A percentile compares a stretch with the other conserved stretches of the same genome.
These are phyloP conservation scores for Glomus cerebriforme DNA, from an alignment of 192 early-diverging fungal species.

Conservation along the genomic window DNA sequence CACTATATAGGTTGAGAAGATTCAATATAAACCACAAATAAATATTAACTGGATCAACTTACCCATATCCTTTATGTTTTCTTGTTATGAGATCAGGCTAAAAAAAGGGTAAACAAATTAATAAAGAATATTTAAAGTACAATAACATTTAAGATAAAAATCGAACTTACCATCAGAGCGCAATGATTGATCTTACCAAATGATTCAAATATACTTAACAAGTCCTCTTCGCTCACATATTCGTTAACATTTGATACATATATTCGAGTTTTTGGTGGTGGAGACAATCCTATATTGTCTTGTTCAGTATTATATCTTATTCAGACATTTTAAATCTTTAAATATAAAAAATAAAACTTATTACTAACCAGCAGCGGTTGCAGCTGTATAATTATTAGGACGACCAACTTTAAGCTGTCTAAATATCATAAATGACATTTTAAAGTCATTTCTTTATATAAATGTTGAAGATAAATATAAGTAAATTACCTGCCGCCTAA, in stretches of 20 bases:
- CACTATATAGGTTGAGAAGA: not conserved
- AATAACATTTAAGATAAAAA: not conserved
- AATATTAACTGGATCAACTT: conserved; percentile 34
- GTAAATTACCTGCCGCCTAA: conserved; percentile 70
- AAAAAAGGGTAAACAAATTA: not conserved
- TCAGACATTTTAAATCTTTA: not conserved
- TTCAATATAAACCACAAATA: not conserved
- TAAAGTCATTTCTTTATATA: not conserved
- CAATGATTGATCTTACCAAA: conserved; percentile 80
- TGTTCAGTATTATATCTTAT: conserved; percentile 8
- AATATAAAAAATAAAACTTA: not conserved
- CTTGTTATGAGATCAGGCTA: conserved; percentile 69
- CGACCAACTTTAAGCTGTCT: conserved; percentile 78
- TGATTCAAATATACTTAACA: conserved; percentile 78
- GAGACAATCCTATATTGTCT: conserved; percentile 50
- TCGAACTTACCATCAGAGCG: conserved; percentile 59
- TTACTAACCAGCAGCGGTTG: conserved; percentile 50
- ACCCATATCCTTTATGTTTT: conserved; percentile 84
- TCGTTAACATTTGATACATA: conserved; percentile 87
- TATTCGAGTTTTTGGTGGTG: conserved; percentile 65
- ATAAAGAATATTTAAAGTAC: not conserved
- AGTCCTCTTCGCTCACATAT: conserved; percentile 69
- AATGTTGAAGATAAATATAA: conserved; percentile 18
- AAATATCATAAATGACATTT: not conserved
- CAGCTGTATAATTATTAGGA: conserved; percentile 79